phyloP scores from a whole-genome alignment of 495 filamentous ascomycete species.

The Neurospora discreta region DNA sequence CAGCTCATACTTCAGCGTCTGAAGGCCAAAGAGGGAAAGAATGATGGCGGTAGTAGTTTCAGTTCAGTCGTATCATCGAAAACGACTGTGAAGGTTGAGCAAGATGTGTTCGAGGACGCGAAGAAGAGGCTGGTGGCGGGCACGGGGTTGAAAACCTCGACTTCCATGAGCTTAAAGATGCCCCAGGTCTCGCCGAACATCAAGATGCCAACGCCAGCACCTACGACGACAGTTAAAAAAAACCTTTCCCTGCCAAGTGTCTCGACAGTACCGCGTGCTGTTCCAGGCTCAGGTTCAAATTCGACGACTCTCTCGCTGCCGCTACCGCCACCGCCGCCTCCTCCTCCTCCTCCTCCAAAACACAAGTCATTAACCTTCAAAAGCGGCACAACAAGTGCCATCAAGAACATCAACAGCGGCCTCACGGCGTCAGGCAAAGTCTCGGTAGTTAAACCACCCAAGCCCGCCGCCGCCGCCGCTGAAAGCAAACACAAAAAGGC shows the following conservation, averaged over 20 bases:
- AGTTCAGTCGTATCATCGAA: slow-evolving; percentile 26
- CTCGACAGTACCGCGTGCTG: neutral
- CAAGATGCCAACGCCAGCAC: neutral
- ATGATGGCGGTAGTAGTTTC: slow-evolving; percentile 8
- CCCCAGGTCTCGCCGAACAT: slow-evolving; percentile 4
- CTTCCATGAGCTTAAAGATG: slow-evolving; percentile 35
- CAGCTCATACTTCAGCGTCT: slow-evolving; percentile 48
- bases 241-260: neutral
- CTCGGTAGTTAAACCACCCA: slow-evolving; percentile 1
- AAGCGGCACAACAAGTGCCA: slow-evolving; percentile 16
- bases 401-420: slow-evolving; percentile 19
- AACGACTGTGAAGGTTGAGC: slow-evolving; percentile 6
- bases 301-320: neutral
- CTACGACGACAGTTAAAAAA: neutral
- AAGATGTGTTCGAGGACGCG: slow-evolving; percentile 32
- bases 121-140: slow-evolving; percentile 29
- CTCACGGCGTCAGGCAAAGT: slow-evolving; percentile 10
- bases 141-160: slow-evolving; percentile 37
- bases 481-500: slow-evolving; percentile 20
- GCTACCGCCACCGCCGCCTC: neutral
- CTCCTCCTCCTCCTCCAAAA: neutral
- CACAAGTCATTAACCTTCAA: neutral
- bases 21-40: slow-evolving; percentile 20
- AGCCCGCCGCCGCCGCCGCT: neutral
- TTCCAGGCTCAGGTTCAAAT: neutral